phyloP scores from a whole-genome alignment of 2,329 filamentous ascomycete genomes.

The Fusarium domesticum region DNA sequence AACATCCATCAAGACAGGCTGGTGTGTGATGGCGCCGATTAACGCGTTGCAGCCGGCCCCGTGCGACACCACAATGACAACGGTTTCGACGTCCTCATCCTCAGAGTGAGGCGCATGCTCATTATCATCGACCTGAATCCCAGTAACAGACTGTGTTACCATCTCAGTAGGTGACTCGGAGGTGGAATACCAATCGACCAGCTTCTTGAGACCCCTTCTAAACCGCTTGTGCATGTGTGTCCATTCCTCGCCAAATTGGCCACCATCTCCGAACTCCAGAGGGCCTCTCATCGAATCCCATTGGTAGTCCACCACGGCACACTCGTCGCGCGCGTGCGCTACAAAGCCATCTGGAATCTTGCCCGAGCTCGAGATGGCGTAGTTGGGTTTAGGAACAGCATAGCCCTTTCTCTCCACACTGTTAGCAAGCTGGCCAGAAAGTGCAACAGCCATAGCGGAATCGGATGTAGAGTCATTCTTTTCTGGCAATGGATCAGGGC shows the following conservation, averaged over 20 bases:
- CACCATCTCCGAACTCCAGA: constrained; percentile 82
- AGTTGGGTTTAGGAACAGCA: constrained; percentile 72
- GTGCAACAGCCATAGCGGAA: constrained; percentile 34
- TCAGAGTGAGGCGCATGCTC: constrained; percentile 39
- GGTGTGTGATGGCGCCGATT: constrained; percentile 85
- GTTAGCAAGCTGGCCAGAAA: constrained; percentile 31
- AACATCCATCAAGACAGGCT: constrained; percentile 87
- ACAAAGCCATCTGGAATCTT: constrained; percentile 87
- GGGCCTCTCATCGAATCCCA: constrained; percentile 89
- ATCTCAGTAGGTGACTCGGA: constrained; percentile 51
- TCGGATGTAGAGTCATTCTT: constrained; percentile 27
- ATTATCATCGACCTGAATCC: constrained; percentile 30
- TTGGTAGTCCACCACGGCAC: constrained; percentile 82
- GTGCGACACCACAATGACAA: constrained; percentile 87
- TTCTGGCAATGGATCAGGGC: constrained; percentile 25
- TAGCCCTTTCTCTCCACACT: constrained; percentile 51
- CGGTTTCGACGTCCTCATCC: constrained; percentile 67
- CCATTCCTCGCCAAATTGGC: constrained; percentile 91
- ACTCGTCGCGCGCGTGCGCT: constrained; percentile 83
- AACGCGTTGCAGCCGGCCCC: constrained; percentile 95
- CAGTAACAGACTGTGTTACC: constrained; percentile 38
- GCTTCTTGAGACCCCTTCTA: constrained; percentile 69
- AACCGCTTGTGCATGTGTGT: constrained; percentile 91
- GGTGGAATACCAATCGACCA: constrained; percentile 79
- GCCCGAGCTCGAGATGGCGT: constrained; percentile 75